These are phyloP conservation scores for Neoarthrinium moseri DNA, from an alignment of 2,329 filamentous ascomycete species.

Conservation along the genomic window DNA sequence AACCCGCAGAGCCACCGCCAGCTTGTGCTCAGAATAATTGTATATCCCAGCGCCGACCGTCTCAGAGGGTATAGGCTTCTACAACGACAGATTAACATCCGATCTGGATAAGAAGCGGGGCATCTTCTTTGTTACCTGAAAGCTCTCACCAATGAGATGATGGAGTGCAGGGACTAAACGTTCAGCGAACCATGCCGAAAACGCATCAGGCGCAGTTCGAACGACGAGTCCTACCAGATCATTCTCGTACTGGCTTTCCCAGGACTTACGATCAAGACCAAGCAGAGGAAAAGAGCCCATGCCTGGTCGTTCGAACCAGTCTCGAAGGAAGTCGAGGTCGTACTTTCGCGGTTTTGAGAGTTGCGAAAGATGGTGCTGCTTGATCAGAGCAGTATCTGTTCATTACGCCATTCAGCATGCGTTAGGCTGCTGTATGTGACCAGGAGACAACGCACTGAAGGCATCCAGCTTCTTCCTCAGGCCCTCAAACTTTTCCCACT, in stretches of 20 bases:
- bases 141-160: constrained; percentile 10
- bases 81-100: background rate
- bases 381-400: background rate
- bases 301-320: background rate
- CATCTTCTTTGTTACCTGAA: constrained; percentile 6
- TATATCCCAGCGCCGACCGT: constrained; percentile 11
- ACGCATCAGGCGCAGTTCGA: constrained; percentile 11
- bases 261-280: background rate
- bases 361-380: background rate
- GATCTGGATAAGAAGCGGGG: background rate
- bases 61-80: background rate
- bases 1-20: constrained; percentile 13
- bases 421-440: too few relatives aligned
- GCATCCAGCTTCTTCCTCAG: background rate
- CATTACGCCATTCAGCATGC: too few relatives aligned
- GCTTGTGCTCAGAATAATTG: constrained; percentile 12
- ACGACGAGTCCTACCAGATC: constrained; percentile 22
- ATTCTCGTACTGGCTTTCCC: constrained; percentile 5
- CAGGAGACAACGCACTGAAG: constrained; percentile 1
- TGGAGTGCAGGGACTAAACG: constrained; percentile 18
- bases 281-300: background rate
- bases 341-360: background rate
- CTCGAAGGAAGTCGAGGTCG: background rate
- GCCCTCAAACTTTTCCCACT: background rate
- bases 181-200: constrained; percentile 18